Evolutionary conservation across 768 basidiomycete genomes (phyloP), one percentile per base, ranked within the genome.

Genomic region (Gyrodon lividus): DNA sequence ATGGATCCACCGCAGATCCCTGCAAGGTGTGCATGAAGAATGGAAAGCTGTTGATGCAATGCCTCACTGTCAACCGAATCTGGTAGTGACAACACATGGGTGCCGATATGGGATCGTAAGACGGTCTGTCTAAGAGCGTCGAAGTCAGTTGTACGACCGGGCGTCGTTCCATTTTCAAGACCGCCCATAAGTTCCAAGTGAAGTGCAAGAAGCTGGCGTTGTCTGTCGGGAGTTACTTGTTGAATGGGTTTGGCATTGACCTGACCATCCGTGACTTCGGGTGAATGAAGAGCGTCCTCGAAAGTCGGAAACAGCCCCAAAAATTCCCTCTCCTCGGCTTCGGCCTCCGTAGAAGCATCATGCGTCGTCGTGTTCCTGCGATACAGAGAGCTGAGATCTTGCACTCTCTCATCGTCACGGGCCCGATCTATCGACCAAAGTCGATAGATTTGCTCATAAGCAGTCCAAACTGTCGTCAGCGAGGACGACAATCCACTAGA

Each of bases 391-490:
- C 79, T 80, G 0, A 84, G 79, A 12, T 81, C 82, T 22, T 79
- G 77, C 28, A 81, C 79, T n/a, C 70, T 75, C 55, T 88, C 78
- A 33, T 80, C 78, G 52, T 84, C 83, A 57, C 81, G 84, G 26
- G 84, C 81, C 22, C 83, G 82, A 58, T 97, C 89, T 38, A 86
- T 82, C 38, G 83, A 75, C 96, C 96, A 98, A 19, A 96, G 77
- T n/a, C 83, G 77, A 40, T 84, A 76, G 3, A 83, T 75, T 61
- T 87, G 86, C 46, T 88, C 85, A 59, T 89, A 93, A 10, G 76
- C 67, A 6, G 60, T 68, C 46, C 79, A 76, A 26, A 93, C 33
- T 13, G 39, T 49, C 24, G 20, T 39, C 19, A 53, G 45, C 33
- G 56, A 22, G 4, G 44, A 51, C 9, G 53, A 10, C 16, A 35